Conservation (phyloP, 164 flowering plant species). For the Akebia trifoliata region DNA sequence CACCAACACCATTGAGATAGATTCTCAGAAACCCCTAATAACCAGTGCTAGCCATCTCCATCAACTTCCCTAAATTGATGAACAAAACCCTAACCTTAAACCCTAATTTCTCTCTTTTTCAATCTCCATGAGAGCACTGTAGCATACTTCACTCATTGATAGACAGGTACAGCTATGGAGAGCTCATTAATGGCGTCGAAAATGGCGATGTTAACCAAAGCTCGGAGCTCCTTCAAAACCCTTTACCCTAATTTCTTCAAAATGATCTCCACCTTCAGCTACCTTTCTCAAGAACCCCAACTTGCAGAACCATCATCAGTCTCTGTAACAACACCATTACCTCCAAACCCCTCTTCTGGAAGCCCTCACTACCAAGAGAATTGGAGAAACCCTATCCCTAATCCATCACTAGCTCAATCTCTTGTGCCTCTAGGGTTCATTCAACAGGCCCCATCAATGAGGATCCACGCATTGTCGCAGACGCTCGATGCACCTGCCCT, state of each 20-base stretch:
- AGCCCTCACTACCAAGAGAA: constrained; percentile 69
- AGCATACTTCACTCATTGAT: too few species aligned
- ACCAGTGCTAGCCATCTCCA: too few species aligned
- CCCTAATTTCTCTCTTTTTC: too few species aligned
- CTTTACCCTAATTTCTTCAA: constrained; percentile 25
- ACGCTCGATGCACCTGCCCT: constrained; percentile 41
- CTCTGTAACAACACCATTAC: constrained; percentile 46
- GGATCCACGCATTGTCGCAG: constrained; percentile 35
- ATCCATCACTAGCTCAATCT: constrained; percentile 25
- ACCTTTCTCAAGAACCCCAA: constrained; percentile 68
- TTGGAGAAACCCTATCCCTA: constrained; percentile 54
- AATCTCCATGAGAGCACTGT: too few species aligned
- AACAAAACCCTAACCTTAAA: too few species aligned
- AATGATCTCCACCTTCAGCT: constrained; percentile 46
- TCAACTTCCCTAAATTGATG: too few species aligned
- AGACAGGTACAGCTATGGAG: too few species aligned
- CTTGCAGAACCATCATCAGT: constrained; percentile 37
- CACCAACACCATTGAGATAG: too few species aligned
- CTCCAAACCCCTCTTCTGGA: constrained; percentile 79
- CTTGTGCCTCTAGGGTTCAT: constrained; percentile 35
- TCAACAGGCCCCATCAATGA: constrained; percentile 17
- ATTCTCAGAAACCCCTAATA: too few species aligned
- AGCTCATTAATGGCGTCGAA: too few species aligned
- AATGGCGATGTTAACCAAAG: constrained; percentile 34
- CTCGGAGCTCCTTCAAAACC: constrained; percentile 27